A percentile compares a stretch with the other conserved stretches of the same genome.
phyloP scores from a whole-genome alignment of 1,284 basidiomycete species.

The Ustilago cynodontis region DNA sequence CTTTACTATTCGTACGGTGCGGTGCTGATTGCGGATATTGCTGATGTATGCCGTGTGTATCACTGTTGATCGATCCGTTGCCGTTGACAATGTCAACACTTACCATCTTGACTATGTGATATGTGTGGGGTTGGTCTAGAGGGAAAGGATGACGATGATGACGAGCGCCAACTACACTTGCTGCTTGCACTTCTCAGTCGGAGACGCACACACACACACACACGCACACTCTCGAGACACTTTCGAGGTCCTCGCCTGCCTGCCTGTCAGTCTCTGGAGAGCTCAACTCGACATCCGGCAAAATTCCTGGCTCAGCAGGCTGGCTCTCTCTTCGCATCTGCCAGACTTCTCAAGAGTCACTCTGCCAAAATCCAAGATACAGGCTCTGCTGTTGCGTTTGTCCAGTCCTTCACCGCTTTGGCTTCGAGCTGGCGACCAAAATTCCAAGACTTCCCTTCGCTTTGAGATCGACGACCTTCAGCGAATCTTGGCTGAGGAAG shows the following conservation, averaged over 20 bases:
- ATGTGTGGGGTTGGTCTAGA: slow-evolving; percentile 48
- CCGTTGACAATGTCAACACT: slow-evolving; percentile 25
- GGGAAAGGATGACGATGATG: slow-evolving; percentile 34
- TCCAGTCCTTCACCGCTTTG: background rate
- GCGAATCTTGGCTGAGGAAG: background rate
- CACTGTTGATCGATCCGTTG: slow-evolving; percentile 23
- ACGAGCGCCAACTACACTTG: slow-evolving; percentile 24
- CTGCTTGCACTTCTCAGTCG: background rate
- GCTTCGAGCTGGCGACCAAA: background rate
- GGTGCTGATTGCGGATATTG: background rate
- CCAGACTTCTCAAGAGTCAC: background rate
- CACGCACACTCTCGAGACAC: background rate
- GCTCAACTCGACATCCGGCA: background rate
- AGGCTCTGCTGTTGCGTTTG: slow-evolving; percentile 10
- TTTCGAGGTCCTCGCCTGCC: background rate
- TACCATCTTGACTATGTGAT: slow-evolving; percentile 57
- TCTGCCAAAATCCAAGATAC: slow-evolving; percentile 9
- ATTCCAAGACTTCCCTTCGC: background rate
- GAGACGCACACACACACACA: background rate
- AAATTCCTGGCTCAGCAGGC: background rate
- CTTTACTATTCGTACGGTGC: background rate
- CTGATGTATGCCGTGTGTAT: slow-evolving; percentile 4
- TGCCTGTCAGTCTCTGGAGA: background rate
- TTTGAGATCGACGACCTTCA: background rate
- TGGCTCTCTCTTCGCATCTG: slow-evolving; percentile 4